Percentiles rank a stretch among this genome's conserved stretches.
phyloP scores from a whole-genome alignment of 495 filamentous ascomycete species.

The Penicillium egyptiacum region DNA sequence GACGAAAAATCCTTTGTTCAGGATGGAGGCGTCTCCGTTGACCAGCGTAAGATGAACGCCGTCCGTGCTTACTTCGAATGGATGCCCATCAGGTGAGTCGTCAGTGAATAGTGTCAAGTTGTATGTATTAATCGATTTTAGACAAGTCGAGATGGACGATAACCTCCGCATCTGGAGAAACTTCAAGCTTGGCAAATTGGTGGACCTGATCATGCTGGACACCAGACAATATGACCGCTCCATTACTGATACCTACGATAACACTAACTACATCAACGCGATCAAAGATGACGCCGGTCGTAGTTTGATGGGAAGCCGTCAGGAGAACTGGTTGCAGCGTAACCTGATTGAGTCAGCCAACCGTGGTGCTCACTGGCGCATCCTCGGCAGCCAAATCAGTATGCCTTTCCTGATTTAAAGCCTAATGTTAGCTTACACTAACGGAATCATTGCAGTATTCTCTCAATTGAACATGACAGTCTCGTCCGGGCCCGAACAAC shows the following conservation, averaged over 20 bases:
- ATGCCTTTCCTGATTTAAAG: constrained; percentile 4
- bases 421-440: constrained; percentile 10
- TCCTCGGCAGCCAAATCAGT: constrained; percentile 13
- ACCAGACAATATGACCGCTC: constrained; percentile 66
- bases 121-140: constrained; percentile 1
- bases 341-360: constrained; percentile 48
- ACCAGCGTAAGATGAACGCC: constrained; percentile 68
- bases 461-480: constrained; percentile 11
- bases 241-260: constrained; percentile 50
- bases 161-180: constrained; percentile 67
- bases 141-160: constrained; percentile 64
- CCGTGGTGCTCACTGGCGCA: constrained; percentile 10
- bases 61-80: constrained; percentile 73
- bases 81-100: constrained; percentile 47
- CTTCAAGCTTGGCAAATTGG: constrained; percentile 62
- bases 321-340: constrained; percentile 70
- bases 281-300: constrained; percentile 59
- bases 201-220: constrained; percentile 69
- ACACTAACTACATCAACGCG: constrained; percentile 54
- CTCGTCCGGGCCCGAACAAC: constrained; percentile 7
- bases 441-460: constrained; percentile 9
- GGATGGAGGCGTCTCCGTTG: constrained; percentile 56
- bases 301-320: constrained; percentile 61
- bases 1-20: constrained; percentile 60
- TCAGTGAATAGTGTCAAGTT: background rate